Conservation (phyloP, 306 rosid species). For the Pueraria montana region DNA sequence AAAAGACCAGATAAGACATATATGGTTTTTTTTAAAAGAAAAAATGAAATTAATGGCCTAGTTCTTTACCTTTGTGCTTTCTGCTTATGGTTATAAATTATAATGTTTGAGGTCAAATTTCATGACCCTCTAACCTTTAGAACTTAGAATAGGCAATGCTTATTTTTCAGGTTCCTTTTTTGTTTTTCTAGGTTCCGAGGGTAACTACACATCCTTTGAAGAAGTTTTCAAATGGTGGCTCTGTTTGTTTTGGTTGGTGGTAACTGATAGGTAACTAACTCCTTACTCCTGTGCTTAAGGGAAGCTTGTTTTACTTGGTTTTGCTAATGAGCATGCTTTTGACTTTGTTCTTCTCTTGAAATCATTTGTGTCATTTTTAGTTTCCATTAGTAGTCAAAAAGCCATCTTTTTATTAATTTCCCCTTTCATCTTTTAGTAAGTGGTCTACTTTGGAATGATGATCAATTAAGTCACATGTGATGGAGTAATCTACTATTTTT, state of each 20-base stretch:
- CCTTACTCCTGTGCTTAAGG: slow-evolving; percentile 34
- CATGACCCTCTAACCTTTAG: slow-evolving; percentile 37
- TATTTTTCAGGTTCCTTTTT: slow-evolving; percentile 31
- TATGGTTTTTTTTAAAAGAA: slow-evolving; percentile 15
- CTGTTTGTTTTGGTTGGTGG: slow-evolving; percentile 40
- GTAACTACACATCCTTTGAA: slow-evolving; percentile 42
- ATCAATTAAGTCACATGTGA: not conserved
- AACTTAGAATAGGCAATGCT: slow-evolving; percentile 47
- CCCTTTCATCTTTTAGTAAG: slow-evolving; percentile 11
- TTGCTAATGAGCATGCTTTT: not conserved
- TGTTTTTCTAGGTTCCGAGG: slow-evolving; percentile 41
- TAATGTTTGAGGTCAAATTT: slow-evolving; percentile 48
- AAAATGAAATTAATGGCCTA: slow-evolving; percentile 22
- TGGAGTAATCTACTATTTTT: not conserved
- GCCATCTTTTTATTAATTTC: not conserved
- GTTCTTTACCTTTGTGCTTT: slow-evolving; percentile 41
- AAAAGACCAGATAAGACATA: slow-evolving; percentile 26
- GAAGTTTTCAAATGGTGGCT: slow-evolving; percentile 41
- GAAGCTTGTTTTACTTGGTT: slow-evolving; percentile 44
- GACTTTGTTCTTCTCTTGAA: slow-evolving; percentile 12
- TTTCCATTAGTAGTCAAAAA: not conserved
- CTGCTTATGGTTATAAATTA: slow-evolving; percentile 43
- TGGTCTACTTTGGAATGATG: slow-evolving; percentile 7
- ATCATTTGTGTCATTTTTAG: not conserved
- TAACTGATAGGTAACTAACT: slow-evolving; percentile 17